Base-by-base conservation (phyloP, 2,329 filamentous ascomycete species). In the Thermomyces lanuginosus region DNA sequence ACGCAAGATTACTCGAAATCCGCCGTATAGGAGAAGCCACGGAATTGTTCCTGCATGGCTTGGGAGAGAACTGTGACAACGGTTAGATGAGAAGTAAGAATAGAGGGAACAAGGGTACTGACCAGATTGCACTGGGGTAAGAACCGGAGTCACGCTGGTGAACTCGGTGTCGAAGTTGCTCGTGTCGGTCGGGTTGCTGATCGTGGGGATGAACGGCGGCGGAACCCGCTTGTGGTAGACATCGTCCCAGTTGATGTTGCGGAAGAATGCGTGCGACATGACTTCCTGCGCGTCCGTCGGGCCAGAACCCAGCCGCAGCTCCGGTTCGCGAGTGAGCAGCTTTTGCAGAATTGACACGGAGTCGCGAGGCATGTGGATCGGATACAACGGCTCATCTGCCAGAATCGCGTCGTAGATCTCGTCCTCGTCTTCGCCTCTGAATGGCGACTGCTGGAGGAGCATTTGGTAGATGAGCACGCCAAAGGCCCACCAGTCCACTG, bases 401-500 rank as follows among this genome's bases (percentile, higher is more conserved):
- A 98, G 70, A 59, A 98, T 95, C 18, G 89, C 86, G 44, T 98
- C 89, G 61, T 98, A 98, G 37, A 98, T 98, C 57, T 98, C 89
- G 49, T 98, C 89, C 49, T 98, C 91, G 43, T 98, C 89, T 53
- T 98, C 91, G 45, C 89, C 89, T 43, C 89, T 77, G 77, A 98
- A 98, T 0, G 89, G 89, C 16, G 86, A 95, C 53, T 98, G 91
- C 49, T 98, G 91, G 25, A 98, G 71, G 31, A 98, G 76, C 91
- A 98, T 98, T 55, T 98, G 89, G 61, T 98, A 98, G 45, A 98
- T 98, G 43, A 98, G 61, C 16, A 98, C 89, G 51, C 89, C 89
- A 55, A 98, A 98, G 5, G 91, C 91, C 89, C 89, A 98, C 89
- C 89, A 98, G 54, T 98, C 89, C 22, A 98, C 89, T 9, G 89